Evolutionary conservation across 169 alveolate genomes (phyloP).

Genomic region (Amoebophrya sp.): DNA sequence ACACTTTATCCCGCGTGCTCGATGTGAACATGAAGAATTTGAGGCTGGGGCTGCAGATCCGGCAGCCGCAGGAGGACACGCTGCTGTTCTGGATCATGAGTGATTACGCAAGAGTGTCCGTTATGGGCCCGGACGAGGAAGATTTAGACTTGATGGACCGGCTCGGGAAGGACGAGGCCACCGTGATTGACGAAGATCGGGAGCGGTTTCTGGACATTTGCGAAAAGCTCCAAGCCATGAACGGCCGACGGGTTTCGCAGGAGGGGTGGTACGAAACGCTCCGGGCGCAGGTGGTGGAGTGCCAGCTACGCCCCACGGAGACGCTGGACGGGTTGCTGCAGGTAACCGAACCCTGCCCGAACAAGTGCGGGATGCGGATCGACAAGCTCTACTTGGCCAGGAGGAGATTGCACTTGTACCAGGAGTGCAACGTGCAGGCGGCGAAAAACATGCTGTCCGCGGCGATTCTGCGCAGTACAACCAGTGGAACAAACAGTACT

Average conservation of each 20-base stretch:
- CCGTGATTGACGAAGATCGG: neutral
- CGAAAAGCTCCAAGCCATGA: neutral
- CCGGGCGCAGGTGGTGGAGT: neutral
- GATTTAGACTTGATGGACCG: neutral
- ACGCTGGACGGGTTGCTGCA: neutral
- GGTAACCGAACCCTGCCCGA: neutral
- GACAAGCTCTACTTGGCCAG: neutral
- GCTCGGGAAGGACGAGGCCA: neutral
- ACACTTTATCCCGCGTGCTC: neutral
- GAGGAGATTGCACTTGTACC: neutral
- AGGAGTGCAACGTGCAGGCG: neutral
- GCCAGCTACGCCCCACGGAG: neutral
- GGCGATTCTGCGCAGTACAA: too few species aligned
- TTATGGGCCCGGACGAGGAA: neutral
- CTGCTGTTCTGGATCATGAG: constrained; percentile 3
- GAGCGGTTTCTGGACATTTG: neutral
- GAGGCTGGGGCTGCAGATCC: neutral
- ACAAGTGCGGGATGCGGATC: neutral
- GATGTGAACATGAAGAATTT: constrained; percentile 5
- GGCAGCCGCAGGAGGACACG: neutral
- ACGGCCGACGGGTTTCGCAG: neutral
- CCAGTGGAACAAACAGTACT: too few species aligned
- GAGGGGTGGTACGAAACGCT: neutral
- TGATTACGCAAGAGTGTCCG: neutral
- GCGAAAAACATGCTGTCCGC: neutral